phyloP scores from a whole-genome alignment of 73 alveolate genomes.

The Effrenium voratum region DNA sequence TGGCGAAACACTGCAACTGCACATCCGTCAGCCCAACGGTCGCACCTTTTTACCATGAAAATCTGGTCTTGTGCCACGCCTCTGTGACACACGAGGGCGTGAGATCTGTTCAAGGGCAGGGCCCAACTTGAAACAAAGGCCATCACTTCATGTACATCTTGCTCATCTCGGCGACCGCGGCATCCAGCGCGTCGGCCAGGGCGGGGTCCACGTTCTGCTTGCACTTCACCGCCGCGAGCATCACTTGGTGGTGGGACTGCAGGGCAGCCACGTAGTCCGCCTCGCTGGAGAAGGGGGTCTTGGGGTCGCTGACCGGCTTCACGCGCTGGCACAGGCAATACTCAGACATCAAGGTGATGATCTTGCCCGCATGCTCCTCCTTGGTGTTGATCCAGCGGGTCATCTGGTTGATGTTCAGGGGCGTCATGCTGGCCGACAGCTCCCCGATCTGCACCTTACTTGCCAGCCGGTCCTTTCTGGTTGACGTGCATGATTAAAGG shows the following conservation, averaged over 20 bases:
- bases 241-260: constrained; percentile 65
- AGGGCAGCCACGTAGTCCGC: constrained; percentile 68
- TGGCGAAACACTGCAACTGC: background rate
- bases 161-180: constrained; percentile 83
- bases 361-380: constrained; percentile 94
- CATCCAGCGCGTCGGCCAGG: constrained; percentile 85
- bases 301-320: constrained; percentile 78
- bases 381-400: constrained; percentile 93
- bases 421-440: constrained; percentile 87
- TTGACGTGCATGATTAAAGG: too few relatives aligned
- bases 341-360: constrained; percentile 77
- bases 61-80: too few relatives aligned
- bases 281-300: constrained; percentile 81
- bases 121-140: too few relatives aligned
- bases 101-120: too few relatives aligned
- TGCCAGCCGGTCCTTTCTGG: too few relatives aligned
- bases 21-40: background rate
- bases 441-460: constrained; percentile 81
- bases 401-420: constrained; percentile 92
- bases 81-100: too few relatives aligned
- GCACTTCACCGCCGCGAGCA: constrained; percentile 66
- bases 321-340: constrained; percentile 92
- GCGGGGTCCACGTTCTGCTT: constrained; percentile 92
- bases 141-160: constrained; percentile 79
- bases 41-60: background rate